Base-by-base conservation (phyloP, 495 filamentous ascomycete genomes). In the Annulohypoxylon moriforme region DNA sequence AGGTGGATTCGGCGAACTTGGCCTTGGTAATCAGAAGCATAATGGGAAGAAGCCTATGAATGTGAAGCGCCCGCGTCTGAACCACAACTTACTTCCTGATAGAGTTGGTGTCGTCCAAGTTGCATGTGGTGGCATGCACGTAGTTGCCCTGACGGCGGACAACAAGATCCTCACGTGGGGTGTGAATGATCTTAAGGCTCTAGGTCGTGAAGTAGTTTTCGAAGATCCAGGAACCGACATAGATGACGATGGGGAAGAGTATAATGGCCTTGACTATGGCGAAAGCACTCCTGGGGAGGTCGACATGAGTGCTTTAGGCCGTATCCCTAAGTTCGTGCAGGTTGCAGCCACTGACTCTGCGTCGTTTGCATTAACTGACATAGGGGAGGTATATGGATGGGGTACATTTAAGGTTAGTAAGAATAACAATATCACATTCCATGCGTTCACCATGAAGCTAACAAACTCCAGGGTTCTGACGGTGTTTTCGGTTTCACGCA, bases 161-260 rank as follows among this genome's bases (percentile, higher is more conserved):
- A 90, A 90, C 78, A 85, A 84, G 74, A 89, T 92, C 60, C 78
- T 89, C 31, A 90, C 89, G 1, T 92, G 90, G 90, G 90, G 90
- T 68, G 89, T 91, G 59, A 92, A 92, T 68, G 88, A 90, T 75
- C 82, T 90, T 59, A 86, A 87, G 59, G 89, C 90, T 18, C 83
- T 92, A 50, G 90, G 90, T 18, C 84, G 90, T 60, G 85, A 89
- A 70, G 89, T 90, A 1, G 80, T 77, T 31, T 86, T 85, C 78
- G 73, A 77, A 1, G 81, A 78, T 29, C 46, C 46, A 7, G 46
- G 46, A 27, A 50, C 20, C 1, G 46, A 50, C 6, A 69, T 60
- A 1, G 66, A 81, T 11, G 77, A 78, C 14, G 79, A 79, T 20
- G 77, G 50, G 60, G 92, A 92, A 72, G 82, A 24, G 13, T 50